A percentile compares a stretch with the other conserved stretches of the same genome.
Evolutionary conservation across 2,329 filamentous ascomycete species (phyloP).

Genomic region (Lecanosticta acicola): DNA sequence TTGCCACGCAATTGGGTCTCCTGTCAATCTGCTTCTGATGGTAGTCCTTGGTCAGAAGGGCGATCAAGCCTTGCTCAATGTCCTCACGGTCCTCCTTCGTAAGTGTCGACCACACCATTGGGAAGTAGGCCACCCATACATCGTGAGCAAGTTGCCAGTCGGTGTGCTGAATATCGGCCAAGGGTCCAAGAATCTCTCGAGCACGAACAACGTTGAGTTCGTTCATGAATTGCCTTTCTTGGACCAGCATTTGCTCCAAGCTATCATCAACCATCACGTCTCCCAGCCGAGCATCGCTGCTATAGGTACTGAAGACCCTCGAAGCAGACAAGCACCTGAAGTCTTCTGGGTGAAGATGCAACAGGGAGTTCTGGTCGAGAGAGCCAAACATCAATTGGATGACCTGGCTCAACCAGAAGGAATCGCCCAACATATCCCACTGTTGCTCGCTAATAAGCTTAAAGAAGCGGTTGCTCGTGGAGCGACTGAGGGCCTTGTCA

Average conservation of each 20-base stretch:
- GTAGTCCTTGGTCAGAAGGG: conserved; percentile 87
- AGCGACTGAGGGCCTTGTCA: conserved; percentile 87
- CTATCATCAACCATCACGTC: conserved; percentile 73
- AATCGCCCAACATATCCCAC: conserved; percentile 91
- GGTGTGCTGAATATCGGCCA: conserved; percentile 86
- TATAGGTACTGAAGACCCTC: conserved; percentile 66
- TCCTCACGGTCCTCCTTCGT: conserved; percentile 83
- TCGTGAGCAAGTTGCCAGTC: conserved; percentile 77
- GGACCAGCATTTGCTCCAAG: conserved; percentile 70
- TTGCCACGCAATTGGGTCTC: conserved; percentile 91
- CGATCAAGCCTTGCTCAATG: conserved; percentile 84
- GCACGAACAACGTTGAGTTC: conserved; percentile 82
- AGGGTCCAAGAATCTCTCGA: conserved; percentile 80
- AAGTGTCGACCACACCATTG: conserved; percentile 86
- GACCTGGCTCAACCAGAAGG: conserved; percentile 94
- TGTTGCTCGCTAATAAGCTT: conserved; percentile 91
- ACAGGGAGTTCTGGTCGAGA: conserved; percentile 73
- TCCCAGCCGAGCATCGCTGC: conserved; percentile 58
- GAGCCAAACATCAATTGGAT: conserved; percentile 88
- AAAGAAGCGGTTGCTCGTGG: conserved; percentile 77
- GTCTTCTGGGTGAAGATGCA: conserved; percentile 76
- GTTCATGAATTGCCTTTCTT: conserved; percentile 74
- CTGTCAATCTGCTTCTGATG: conserved; percentile 91
- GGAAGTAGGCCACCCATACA: conserved; percentile 87
- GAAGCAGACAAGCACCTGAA: conserved; percentile 72